These are phyloP conservation scores for Talaromyces stipitatus DNA, from an alignment of 495 filamentous ascomycete species.

Conservation along the genomic window DNA sequence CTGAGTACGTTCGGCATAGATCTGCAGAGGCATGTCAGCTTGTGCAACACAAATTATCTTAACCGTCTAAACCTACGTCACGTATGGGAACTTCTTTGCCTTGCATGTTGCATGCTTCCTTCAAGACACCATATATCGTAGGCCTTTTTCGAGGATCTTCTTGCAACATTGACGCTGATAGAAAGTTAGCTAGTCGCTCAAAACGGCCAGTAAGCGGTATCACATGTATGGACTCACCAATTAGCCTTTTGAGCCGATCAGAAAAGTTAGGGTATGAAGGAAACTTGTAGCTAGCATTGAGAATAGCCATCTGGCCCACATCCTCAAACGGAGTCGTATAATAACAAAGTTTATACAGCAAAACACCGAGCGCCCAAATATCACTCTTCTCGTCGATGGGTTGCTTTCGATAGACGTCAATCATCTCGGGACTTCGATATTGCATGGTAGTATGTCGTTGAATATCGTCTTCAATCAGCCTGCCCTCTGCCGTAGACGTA, in stretches of 20 bases:
- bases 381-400: constrained; percentile 99
- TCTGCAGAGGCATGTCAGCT: constrained; percentile 41
- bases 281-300: constrained; percentile 93
- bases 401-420: constrained; percentile 92
- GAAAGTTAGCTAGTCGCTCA: background rate
- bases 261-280: constrained; percentile 84
- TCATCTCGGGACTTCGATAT: constrained; percentile 97
- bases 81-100: constrained; percentile 82
- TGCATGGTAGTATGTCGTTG: constrained; percentile 96
- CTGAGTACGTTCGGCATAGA: constrained; percentile 66
- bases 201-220: too few relatives aligned
- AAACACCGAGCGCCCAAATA: constrained; percentile 93
- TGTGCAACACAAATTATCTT: constrained; percentile 1
- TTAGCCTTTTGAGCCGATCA: constrained; percentile 81
- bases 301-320: constrained; percentile 93
- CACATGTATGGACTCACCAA: constrained; percentile 56
- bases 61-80: constrained; percentile 57
- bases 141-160: constrained; percentile 77
- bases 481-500: constrained; percentile 75
- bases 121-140: constrained; percentile 88
- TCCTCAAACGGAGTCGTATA: constrained; percentile 99
- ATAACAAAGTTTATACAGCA: constrained; percentile 97
- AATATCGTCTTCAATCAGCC: constrained; percentile 91
- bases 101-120: constrained; percentile 81
- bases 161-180: constrained; percentile 76